Evolutionary conservation across 2,329 filamentous ascomycete genomes (phyloP).

Genomic region (Nothophoma quercina): DNA sequence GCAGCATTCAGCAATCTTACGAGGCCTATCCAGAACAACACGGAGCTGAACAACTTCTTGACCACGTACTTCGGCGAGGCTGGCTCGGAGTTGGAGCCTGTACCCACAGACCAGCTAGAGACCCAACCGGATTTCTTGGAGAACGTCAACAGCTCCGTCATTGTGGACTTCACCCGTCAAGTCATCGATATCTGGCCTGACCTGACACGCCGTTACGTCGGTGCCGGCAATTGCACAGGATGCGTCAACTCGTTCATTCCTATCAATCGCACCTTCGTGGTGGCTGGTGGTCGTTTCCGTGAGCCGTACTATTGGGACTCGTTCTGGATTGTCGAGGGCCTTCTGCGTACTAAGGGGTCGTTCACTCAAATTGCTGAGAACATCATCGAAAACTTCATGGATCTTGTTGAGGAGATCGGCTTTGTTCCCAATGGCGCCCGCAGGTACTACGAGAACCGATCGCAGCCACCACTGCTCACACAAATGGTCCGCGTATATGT

Average conservation of each 20-base stretch:
- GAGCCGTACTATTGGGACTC: conserved; percentile 78
- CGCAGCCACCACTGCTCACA: conserved; percentile 70
- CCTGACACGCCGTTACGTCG: conserved; percentile 67
- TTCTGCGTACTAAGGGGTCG: conserved; percentile 69
- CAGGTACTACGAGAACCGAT: conserved; percentile 72
- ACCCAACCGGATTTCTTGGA: conserved; percentile 66
- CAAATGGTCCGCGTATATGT: conserved; percentile 72
- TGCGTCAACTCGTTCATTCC: conserved; percentile 73
- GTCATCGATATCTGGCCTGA: conserved; percentile 76
- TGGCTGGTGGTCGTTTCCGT: conserved; percentile 74
- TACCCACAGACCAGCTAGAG: conserved; percentile 60
- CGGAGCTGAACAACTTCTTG: conserved; percentile 68
- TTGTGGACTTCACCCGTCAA: conserved; percentile 67
- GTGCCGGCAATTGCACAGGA: conserved; percentile 57
- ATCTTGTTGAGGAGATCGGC: conserved; percentile 69
- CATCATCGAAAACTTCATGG: conserved; percentile 74
- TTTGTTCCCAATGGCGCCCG: conserved; percentile 75
- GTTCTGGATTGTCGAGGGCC: conserved; percentile 72
- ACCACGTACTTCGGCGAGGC: conserved; percentile 68
- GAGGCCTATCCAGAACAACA: conserved; percentile 69
- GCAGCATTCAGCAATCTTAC: conserved; percentile 66
- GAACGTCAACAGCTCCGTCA: conserved; percentile 63
- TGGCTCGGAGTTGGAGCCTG: conserved; percentile 67
- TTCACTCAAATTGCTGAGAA: conserved; percentile 70
- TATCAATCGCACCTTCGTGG: conserved; percentile 72